Base-by-base conservation (phyloP, 2,329 filamentous ascomycete genomes). In the Stemphylium lycopersici region DNA sequence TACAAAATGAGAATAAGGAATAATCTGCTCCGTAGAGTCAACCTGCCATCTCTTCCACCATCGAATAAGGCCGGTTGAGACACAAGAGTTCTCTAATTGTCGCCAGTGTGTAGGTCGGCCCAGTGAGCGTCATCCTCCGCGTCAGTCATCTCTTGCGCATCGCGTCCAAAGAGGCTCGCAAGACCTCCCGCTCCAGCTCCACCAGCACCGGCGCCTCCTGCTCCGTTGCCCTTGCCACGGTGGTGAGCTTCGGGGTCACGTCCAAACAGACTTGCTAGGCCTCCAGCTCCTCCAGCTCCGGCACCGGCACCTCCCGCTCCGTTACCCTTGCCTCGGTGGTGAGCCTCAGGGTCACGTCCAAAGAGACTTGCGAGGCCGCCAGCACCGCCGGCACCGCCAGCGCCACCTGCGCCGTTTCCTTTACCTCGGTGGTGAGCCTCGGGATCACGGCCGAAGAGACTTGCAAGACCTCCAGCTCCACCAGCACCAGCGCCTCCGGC, bases 201-300 rank as follows among this genome's bases (percentile, higher is more conserved):
- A 6, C 26, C 47, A 12, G 20, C 29, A 13, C 20, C 47, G n/a
- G 15, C 24, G 20, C 24, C 40, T 16, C 15, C 38, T 13, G 13
- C 11, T 4, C 26, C 40, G 15, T 55, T 63, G 6, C 32, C 61
- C 22, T 60, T 61, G 50, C 63, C 62, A 43, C 61, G 63, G 26
- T 63, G 62, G 38, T 53, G 62, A n/a, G 56, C 48, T 32, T 59
- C 62, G 22, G 20, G 26, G n/a, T 18, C 26, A 7, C 40, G 6
- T 11, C 6, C 6, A 7, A 7, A 24, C 4, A 24, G 22, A 6
- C 6, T 24, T 6, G 22, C 34, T 16, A 11, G n/a, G 34, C 34
- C 6, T 37, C 34, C 15, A 11, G 34, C 34, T 37, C 15, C 3
- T n/a, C 4, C 20, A 20, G 20, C 20, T 20, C 20, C 20, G 20